phyloP scores from a whole-genome alignment of 495 filamentous ascomycete genomes.

The Peziza echinospora region DNA sequence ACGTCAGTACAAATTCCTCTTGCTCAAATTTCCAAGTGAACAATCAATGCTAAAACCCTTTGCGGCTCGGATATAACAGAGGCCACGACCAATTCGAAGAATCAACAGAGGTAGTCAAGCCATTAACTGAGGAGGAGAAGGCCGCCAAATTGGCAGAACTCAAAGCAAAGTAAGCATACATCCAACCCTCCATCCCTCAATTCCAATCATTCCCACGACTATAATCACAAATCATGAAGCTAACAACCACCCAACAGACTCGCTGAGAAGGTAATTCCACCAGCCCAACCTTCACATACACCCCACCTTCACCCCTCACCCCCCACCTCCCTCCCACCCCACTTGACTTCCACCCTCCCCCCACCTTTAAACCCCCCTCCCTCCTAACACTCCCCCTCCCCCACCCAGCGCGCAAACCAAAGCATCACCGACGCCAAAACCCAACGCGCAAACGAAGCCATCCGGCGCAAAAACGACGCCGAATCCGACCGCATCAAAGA shows the following conservation, averaged over 20 bases:
- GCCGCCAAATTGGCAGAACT: conserved; percentile 55
- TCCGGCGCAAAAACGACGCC: conserved; percentile 53
- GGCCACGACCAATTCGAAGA: conserved; percentile 84
- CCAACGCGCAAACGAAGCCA: conserved; percentile 72
- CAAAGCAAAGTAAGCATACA: conserved; percentile 36
- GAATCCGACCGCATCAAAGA: conserved; percentile 63
- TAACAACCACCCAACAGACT: no score
- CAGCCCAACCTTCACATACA: no score
- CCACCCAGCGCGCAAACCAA: conserved; percentile 49
- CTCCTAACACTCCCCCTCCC: no score
- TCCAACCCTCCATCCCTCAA: no score
- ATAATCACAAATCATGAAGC: no score
- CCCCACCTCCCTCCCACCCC: no score
- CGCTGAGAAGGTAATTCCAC: not conserved
- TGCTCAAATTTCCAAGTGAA: not conserved
- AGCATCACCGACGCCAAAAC: conserved; percentile 58
- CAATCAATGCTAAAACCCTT: not conserved
- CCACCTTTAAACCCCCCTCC: no score
- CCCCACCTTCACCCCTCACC: no score
- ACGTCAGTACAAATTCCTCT: conserved; percentile 40
- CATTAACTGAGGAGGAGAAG: conserved; percentile 83
- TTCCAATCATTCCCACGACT: no score
- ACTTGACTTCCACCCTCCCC: no score
- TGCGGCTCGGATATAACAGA: conserved; percentile 19
- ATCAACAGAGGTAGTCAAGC: conserved; percentile 73